These are phyloP conservation scores for Candida neerlandica DNA, from an alignment of 1,139 yeast species.

Conservation along the genomic window DNA sequence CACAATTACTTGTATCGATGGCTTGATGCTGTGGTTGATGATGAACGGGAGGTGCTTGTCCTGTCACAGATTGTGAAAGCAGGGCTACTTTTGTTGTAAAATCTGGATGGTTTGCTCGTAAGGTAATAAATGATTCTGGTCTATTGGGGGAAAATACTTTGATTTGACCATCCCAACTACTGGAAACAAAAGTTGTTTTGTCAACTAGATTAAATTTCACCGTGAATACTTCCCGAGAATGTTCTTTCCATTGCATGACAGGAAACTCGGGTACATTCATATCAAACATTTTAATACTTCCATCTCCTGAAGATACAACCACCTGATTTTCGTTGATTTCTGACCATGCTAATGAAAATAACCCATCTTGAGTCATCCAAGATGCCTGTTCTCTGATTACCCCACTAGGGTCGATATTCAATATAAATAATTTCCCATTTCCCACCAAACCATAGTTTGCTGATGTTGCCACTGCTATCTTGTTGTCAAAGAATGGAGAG, in stretches of 20 bases:
- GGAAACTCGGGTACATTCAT: constrained; percentile 69
- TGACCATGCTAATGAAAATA: constrained; percentile 88
- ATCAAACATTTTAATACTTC: constrained; percentile 82
- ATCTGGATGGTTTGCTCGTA: constrained; percentile 42
- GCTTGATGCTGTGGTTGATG: constrained; percentile 28
- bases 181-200: constrained; percentile 68
- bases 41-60: constrained; percentile 34
- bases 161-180: constrained; percentile 92
- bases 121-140: constrained; percentile 59
- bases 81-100: constrained; percentile 27
- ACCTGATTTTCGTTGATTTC: constrained; percentile 88
- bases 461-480: constrained; percentile 85
- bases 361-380: constrained; percentile 92
- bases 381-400: constrained; percentile 52
- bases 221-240: constrained; percentile 81
- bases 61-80: constrained; percentile 16
- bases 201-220: constrained; percentile 87
- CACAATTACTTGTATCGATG: constrained; percentile 50
- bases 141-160: constrained; percentile 73
- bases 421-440: constrained; percentile 76
- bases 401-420: constrained; percentile 72
- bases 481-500: constrained; percentile 90
- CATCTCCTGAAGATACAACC: constrained; percentile 86
- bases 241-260: constrained; percentile 76
- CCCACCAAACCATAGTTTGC: constrained; percentile 96